Conservation (phyloP, 768 basidiomycete species). For the Boletus patriciae region DNA sequence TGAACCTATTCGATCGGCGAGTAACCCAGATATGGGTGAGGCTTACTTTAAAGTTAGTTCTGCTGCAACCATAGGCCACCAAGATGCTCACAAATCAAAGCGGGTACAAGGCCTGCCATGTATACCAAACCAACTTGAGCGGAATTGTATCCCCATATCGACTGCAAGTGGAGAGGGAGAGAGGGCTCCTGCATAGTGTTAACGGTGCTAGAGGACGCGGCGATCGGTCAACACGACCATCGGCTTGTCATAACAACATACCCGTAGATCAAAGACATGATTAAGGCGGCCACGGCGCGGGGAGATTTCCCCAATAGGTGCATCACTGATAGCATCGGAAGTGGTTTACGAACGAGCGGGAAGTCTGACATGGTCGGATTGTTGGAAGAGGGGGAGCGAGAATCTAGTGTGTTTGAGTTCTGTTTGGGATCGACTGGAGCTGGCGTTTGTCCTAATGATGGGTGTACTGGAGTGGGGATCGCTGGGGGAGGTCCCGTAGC, state of each 20-base stretch:
- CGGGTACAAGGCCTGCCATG: conserved; percentile 62
- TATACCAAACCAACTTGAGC: conserved; percentile 64
- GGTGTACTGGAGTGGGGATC: not conserved
- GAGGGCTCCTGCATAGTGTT: conserved; percentile 55
- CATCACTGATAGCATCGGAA: conserved; percentile 46
- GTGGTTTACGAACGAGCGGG: conserved; percentile 20
- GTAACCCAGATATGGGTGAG: conserved; percentile 57
- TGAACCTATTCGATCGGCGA: conserved; percentile 55
- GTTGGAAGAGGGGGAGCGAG: not conserved
- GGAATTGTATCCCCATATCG: conserved; percentile 48
- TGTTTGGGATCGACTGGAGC: not conserved
- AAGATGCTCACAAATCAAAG: conserved; percentile 54
- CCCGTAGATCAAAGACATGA: conserved; percentile 55
- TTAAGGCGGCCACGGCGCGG: conserved; percentile 48
- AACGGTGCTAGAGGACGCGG: conserved; percentile 39
- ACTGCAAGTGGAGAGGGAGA: conserved; percentile 54
- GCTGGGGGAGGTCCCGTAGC: not conserved
- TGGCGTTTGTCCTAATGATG: not conserved
- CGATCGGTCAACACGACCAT: not conserved
- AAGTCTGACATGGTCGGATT: conserved; percentile 4
- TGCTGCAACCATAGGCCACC: not conserved
- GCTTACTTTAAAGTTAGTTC: conserved; percentile 38
- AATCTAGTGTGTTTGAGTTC: not conserved
- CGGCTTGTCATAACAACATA: conserved; percentile 27
- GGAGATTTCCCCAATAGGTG: conserved; percentile 43